Conservation (phyloP, 208 protist genomes). For the Acanthamoeba rhysodes region DNA sequence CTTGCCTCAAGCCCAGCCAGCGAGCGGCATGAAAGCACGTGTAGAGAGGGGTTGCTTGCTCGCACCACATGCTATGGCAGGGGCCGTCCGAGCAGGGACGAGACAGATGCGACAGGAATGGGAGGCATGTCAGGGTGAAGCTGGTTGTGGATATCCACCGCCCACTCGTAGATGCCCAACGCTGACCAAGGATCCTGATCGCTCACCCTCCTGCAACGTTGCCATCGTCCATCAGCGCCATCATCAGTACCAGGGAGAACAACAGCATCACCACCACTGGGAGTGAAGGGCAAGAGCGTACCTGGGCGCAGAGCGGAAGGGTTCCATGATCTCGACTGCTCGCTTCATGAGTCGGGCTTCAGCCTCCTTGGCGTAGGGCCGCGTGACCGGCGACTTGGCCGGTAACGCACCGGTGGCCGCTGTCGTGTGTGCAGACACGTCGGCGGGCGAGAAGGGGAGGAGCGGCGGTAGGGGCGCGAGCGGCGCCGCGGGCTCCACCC, state of each 20-base stretch:
- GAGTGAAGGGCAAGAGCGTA: not conserved
- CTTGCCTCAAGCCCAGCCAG: too few relatives aligned
- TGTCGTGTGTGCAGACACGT: not conserved
- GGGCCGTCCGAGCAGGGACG: not conserved
- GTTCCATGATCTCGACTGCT: slow-evolving; percentile 34
- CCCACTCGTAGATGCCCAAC: slow-evolving; percentile 24
- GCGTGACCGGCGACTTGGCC: not conserved
- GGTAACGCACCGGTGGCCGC: not conserved
- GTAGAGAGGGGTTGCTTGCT: too few relatives aligned
- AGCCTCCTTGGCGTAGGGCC: not conserved
- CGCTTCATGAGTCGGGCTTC: not conserved
- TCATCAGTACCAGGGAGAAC: too few relatives aligned
- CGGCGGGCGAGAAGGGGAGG: not conserved
- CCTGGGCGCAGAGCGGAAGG: not conserved
- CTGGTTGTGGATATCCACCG: not conserved
- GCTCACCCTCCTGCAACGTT: not conserved
- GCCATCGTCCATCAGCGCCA: not conserved
- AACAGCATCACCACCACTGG: not conserved
- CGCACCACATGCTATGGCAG: too few relatives aligned
- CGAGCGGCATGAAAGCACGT: too few relatives aligned
- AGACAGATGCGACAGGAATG: not conserved
- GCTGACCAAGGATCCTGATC: not conserved
- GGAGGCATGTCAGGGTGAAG: not conserved
- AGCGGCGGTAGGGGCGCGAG: slow-evolving; percentile 6
- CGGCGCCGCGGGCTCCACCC: not conserved